phyloP scores from a whole-genome alignment of 371 early-diverging fungal species.

The Paraphysoderma sedebokerense region DNA sequence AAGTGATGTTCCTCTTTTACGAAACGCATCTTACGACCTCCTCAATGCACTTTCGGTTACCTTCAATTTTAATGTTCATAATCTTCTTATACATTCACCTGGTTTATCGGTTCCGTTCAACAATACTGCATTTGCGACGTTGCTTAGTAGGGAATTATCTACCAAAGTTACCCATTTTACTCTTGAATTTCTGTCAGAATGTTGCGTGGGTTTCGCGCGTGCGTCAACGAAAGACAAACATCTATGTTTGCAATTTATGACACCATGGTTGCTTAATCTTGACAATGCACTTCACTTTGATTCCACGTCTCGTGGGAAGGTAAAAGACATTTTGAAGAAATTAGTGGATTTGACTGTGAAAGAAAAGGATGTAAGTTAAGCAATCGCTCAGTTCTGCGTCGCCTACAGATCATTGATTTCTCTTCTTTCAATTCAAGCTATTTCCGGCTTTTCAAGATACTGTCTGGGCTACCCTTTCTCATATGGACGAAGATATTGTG shows the following conservation, averaged over 20 bases:
- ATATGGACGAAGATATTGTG: conserved; percentile 59
- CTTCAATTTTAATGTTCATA: conserved; percentile 73
- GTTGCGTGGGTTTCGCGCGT: conserved; percentile 66
- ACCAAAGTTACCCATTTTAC: conserved; percentile 58
- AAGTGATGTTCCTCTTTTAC: conserved; percentile 56
- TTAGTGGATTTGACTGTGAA: conserved; percentile 69
- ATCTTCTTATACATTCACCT: conserved; percentile 33
- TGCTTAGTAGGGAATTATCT: conserved; percentile 66
- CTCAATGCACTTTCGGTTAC: conserved; percentile 58
- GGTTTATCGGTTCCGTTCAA: conserved; percentile 83
- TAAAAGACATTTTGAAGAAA: conserved; percentile 51
- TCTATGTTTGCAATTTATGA: conserved; percentile 71
- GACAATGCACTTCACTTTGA: conserved; percentile 20
- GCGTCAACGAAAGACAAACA: conserved; percentile 54
- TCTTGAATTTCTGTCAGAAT: conserved; percentile 73
- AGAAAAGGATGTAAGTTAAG: conserved; percentile 44
- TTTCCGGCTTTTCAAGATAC: conserved; percentile 66
- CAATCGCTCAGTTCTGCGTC: too few species aligned
- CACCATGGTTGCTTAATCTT: conserved; percentile 74
- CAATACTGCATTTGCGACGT: conserved; percentile 57
- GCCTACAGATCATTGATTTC: too few species aligned
- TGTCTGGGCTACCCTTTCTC: conserved; percentile 65
- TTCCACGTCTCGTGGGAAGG: conserved; percentile 30
- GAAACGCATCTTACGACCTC: conserved; percentile 74
- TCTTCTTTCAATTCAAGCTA: conserved; percentile 23